Evolutionary conservation across 1,284 basidiomycete genomes (phyloP), one percentile per base, ranked within the genome.

Genomic region (Pseudozyma thailandica): DNA sequence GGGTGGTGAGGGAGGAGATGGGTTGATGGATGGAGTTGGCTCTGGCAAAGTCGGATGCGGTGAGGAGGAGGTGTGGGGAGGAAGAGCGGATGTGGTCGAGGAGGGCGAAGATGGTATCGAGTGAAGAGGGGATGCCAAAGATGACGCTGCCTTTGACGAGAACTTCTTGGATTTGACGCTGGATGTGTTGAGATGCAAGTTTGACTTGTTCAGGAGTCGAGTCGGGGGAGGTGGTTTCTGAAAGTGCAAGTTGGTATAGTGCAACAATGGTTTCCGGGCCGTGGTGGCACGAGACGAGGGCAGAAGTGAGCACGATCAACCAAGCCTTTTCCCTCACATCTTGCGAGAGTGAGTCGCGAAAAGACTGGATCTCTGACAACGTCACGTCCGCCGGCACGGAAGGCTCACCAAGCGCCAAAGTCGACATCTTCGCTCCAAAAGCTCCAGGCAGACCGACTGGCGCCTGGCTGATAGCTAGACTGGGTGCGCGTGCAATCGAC

Each of bases 71-170:
- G 2, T 35, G 4, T 6, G 9, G 3, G 55, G 51, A 0, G 16
- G 12, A 6, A 33, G 33, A 4, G 2, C 64, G 58, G 1, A 68
- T 21, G 33, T 57, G 46, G 3, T 28, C 15, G 13, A 68, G 58
- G 1, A 68, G 64, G 9, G 46, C 10, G n/a, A 68, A 68, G 15
- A 47, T 39, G 6, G 58, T 50, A 23, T 68, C 58, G 25, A 68
- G 64, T 4, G 64, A 28, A 0, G 44, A 23, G 6, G 64, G 54
- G 54, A 62, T 62, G 9, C 65, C 65, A 30, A 41, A 55, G 23
- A 69, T 52, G 20, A 69, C 55, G 6, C 31, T 26, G 0, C 50
- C 65, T 33, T 69, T 69, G 25, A 62, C 50, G 13, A 63, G 47
- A 0, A 38, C 37, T 42, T 69, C 65, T 18, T 63, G 59, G 9